A percentile compares a stretch with the other conserved stretches of the same genome.
These are phyloP conservation scores for Patellifolia procumbens DNA, from an alignment of 179 eudicot genomes.

Conservation along the genomic window DNA sequence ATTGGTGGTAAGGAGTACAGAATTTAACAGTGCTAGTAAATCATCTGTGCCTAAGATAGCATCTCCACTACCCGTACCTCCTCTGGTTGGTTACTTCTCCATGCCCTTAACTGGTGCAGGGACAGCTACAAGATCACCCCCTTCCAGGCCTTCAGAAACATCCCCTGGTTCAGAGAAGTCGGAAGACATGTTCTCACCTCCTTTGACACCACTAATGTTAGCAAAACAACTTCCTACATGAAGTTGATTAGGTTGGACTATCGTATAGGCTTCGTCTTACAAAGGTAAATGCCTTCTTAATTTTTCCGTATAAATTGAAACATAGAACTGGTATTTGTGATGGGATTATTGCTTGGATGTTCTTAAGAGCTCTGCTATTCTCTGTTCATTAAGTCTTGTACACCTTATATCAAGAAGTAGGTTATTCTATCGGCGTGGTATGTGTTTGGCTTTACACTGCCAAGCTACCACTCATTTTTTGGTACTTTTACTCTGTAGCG, in stretches of 20 bases:
- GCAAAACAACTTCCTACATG: slow-evolving; percentile 35
- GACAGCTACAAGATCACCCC: slow-evolving; percentile 32
- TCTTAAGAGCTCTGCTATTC: slow-evolving; percentile 9
- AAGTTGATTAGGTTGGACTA: background rate
- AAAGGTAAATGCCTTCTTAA: slow-evolving; percentile 24
- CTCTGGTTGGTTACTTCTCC: slow-evolving; percentile 46
- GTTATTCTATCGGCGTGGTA: background rate
- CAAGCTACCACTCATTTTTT: background rate
- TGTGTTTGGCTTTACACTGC: background rate
- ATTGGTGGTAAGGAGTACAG: slow-evolving; percentile 52
- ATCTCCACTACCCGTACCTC: slow-evolving; percentile 68
- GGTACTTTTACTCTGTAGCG: background rate
- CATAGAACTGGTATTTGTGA: background rate
- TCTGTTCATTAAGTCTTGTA: slow-evolving; percentile 11
- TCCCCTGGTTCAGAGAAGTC: slow-evolving; percentile 30
- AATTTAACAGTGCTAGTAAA: slow-evolving; percentile 38
- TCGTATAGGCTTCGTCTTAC: slow-evolving; percentile 11
- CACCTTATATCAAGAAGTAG: background rate
- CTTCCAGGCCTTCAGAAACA: slow-evolving; percentile 39
- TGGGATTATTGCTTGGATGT: background rate
- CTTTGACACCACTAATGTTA: slow-evolving; percentile 45
- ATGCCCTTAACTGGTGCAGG: slow-evolving; percentile 51
- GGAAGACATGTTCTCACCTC: slow-evolving; percentile 54
- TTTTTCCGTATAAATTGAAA: background rate
- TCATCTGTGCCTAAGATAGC: slow-evolving; percentile 37